phyloP scores from a whole-genome alignment of 2,329 filamentous ascomycete genomes.

The Sclerotinia glacialis region DNA sequence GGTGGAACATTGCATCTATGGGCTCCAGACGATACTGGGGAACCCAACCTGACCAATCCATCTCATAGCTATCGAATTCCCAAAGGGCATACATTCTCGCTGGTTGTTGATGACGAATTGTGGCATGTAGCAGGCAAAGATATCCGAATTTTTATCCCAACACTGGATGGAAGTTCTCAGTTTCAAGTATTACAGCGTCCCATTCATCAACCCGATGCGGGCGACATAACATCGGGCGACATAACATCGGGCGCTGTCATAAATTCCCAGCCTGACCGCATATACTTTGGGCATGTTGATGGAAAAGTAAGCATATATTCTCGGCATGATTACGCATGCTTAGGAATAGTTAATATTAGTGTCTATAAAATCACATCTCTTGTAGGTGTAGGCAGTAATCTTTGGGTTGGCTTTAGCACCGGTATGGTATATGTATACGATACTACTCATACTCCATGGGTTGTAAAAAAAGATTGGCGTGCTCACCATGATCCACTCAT shows the following conservation, averaged over 20 bases:
- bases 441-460: slow-evolving; percentile 77
- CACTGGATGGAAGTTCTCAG: slow-evolving; percentile 61
- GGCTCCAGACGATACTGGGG: slow-evolving; percentile 69
- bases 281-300: slow-evolving; percentile 89
- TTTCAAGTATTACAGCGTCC: slow-evolving; percentile 75
- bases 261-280: slow-evolving; percentile 69
- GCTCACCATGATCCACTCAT: slow-evolving; percentile 77
- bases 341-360: slow-evolving; percentile 81
- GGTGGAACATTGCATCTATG: slow-evolving; percentile 83
- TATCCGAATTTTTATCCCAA: slow-evolving; percentile 78
- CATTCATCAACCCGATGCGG: slow-evolving; percentile 67
- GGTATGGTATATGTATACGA: slow-evolving; percentile 95
- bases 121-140: slow-evolving; percentile 90
- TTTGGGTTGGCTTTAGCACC: slow-evolving; percentile 95
- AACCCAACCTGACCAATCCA: slow-evolving; percentile 72
- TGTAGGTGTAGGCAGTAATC: slow-evolving; percentile 71
- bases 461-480: slow-evolving; percentile 89
- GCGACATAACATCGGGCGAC: slow-evolving; percentile 85
- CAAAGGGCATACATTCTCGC: slow-evolving; percentile 80
- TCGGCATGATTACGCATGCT: slow-evolving; percentile 66
- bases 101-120: slow-evolving; percentile 78
- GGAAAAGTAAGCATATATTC: slow-evolving; percentile 96
- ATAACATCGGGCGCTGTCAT: slow-evolving; percentile 80
- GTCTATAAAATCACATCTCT: slow-evolving; percentile 93
- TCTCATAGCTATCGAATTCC: slow-evolving; percentile 72